Evolutionary conservation across 2,329 filamentous ascomycete genomes (phyloP), one percentile per base, ranked within the genome.

Genomic region (Drechmeria coniospora): DNA sequence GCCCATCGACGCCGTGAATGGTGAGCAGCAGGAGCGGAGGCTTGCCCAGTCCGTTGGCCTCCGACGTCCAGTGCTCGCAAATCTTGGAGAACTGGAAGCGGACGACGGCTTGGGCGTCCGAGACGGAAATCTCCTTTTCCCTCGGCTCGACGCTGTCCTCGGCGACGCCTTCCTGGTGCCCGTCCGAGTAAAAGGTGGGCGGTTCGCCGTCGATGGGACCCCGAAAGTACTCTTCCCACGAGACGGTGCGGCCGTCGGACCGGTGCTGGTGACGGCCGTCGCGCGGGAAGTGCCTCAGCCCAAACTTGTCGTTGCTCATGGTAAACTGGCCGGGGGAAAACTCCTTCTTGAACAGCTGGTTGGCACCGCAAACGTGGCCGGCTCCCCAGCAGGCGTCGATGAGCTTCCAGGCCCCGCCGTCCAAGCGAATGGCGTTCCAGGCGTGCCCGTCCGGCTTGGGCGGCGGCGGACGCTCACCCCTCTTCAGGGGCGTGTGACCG

Each of bases 361-460:
- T 61, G 27, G 30, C 37, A 13, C 44, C 59, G 23, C 61, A 53
- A 7, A 92, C 53, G 35, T 70, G 61, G 2, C 87, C 87, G 0
- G 87, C 82, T 21, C 90, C 90, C 90, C 90, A 98, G 47, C 87
- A 95, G 1, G 79, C 55, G 44, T 98, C 90, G 26, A 95, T 57
- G 1, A 95, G 65, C 53, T 94, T 93, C 87, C 87, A 95, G 37
- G 74, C 69, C 2, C 81, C 82, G 15, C 74, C 69, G 42, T 95
- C 87, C 32, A 95, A 83, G 28, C 73, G 68, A 6, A 94, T 82
- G 0, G 80, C 86, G 44, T 93, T 94, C 90, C 90, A 94, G 0
- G 90, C 87, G 51, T 95, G 87, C 1, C 70, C 68, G 5, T 56
- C 63, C 1, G 68, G 56, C 28, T 74, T 58, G 13, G 64, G 66